Evolutionary conservation across 805 yeast species (phyloP), one percentile per base, ranked within the genome.

Genomic region (Kazachstania taianensis): DNA sequence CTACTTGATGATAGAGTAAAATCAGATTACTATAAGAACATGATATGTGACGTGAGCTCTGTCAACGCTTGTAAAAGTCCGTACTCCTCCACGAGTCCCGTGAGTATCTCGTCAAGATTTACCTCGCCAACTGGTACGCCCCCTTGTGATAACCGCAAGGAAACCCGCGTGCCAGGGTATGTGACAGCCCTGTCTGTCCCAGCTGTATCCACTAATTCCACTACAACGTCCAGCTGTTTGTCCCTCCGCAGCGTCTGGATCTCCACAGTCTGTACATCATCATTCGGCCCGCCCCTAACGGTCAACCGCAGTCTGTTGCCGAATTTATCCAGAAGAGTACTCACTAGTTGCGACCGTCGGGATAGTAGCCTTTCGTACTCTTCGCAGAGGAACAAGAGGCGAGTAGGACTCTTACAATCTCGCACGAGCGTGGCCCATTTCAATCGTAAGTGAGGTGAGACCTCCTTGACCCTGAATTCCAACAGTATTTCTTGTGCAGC

Each of bases 331-430:
- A 7, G 10, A 16, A 44, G n/a, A 3, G 20, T 20, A 5, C 30
- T 27, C 4, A 46, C 28, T 16, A 49, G 23, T 10, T 14, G 32
- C 4, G 32, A 14, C 19, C 53, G 39, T 23, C 38, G 43, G 14
- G 14, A 18, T 12, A 39, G 32, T 8, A 54, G 30, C 37, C 51
- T 42, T 24, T 50, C 49, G 32, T 36, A 46, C 35, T 54, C 58
- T 35, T 37, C 35, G 13, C 52, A 46, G n/a, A 42, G 43, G 28
- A 49, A 42, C n/a, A 54, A 35, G 2, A 54, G 32, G 7, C 35
- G n/a, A 8, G 36, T 25, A 9, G 25, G 25, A n/a, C n/a, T n/a
- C n/a, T n/a, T n/a, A n/a, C n/a, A n/a, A n/a, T n/a, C n/a, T n/a
- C n/a, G n/a, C n/a, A n/a, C n/a, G n/a, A n/a, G n/a, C n/a, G n/a